phyloP scores from a whole-genome alignment of 140 eudicot genomes.

The Senecio squalidus region DNA sequence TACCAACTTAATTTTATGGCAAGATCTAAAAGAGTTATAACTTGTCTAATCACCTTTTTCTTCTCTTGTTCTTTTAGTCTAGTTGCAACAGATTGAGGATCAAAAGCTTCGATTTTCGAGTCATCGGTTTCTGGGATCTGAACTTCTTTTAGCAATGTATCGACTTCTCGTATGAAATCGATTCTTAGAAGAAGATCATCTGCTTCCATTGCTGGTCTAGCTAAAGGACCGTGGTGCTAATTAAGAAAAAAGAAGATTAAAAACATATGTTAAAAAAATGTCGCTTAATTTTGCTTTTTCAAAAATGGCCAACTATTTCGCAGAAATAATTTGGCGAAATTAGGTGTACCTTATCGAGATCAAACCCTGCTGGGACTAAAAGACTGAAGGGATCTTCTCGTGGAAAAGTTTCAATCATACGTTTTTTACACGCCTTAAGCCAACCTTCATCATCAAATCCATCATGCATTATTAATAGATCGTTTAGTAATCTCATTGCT shows the following conservation, averaged over 20 bases:
- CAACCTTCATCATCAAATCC: conserved; percentile 87
- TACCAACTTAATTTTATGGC: conserved; percentile 78
- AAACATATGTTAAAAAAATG: too few relatives aligned
- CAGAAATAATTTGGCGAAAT: neutral
- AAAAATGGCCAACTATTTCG: too few relatives aligned
- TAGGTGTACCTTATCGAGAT: conserved; percentile 73
- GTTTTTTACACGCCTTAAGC: conserved; percentile 87
- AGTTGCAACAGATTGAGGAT: conserved; percentile 83
- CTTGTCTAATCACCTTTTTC: conserved; percentile 65
- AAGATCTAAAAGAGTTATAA: conserved; percentile 66
- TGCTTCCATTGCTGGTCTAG: conserved; percentile 55
- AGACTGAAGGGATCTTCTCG: conserved; percentile 95
- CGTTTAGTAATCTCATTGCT: conserved; percentile 91
- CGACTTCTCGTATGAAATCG: conserved; percentile 85
- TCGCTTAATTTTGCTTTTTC: too few relatives aligned
- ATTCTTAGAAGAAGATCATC: conserved; percentile 81
- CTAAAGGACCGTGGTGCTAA: conserved; percentile 72
- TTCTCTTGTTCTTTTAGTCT: conserved; percentile 84
- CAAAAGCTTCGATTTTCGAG: conserved; percentile 37
- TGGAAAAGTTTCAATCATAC: conserved; percentile 82
- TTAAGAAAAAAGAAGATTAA: neutral
- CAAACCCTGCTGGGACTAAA: conserved; percentile 88
- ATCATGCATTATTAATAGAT: conserved; percentile 80
- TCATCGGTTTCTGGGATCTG: conserved; percentile 35
- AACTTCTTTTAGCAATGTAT: conserved; percentile 70